Evolutionary conservation across 805 yeast species (phyloP), one percentile per base, ranked within the genome.

Genomic region (Blastobotrys mokoenaii): DNA sequence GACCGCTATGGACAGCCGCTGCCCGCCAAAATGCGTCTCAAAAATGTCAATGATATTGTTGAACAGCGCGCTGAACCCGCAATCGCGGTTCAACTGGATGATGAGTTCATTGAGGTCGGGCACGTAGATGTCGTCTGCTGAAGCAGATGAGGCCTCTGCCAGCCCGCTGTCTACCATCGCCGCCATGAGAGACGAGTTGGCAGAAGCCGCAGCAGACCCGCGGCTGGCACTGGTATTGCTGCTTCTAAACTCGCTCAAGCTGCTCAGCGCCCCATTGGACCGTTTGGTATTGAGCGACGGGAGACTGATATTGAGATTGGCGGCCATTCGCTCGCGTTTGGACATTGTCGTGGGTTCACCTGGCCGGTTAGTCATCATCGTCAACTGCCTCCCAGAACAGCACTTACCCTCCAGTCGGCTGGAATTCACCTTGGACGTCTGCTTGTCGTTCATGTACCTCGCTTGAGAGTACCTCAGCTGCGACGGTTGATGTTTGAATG

Each of bases 51-150:
- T 48, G 12, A 60, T 38, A 25, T 55, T 58, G 36, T 41, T 42
- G 54, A 63, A 58, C 40, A 52, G 60, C 6, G 54, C 53, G n/a
- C 54, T 57, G 9, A 61, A 38, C 17, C 56, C 56, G 41, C 51
- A 46, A 35, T 49, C 54, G 8, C 45, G 44, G 46, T 52, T 51
- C 18, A 53, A 43, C 30, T 40, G 45, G 37, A 53, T 32, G 11
- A 53, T 47, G 20, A 52, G 36, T 16, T 50, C 51, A 36, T 43
- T 38, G 31, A 51, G 41, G 31, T 47, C 49, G 10, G 52, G 51
- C 10, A 41, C 30, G 4, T n/a, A 16, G 31, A 37, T 32, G 3
- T 39, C 33, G 14, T 29, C 25, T 29, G 14, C 32, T 8, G 32
- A 11, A 12, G 45, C 2, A 16, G 29, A 22, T 4, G 27, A 22